phyloP scores from a whole-genome alignment of 2,329 filamentous ascomycete genomes.

The Talaromyces rugulosus region DNA sequence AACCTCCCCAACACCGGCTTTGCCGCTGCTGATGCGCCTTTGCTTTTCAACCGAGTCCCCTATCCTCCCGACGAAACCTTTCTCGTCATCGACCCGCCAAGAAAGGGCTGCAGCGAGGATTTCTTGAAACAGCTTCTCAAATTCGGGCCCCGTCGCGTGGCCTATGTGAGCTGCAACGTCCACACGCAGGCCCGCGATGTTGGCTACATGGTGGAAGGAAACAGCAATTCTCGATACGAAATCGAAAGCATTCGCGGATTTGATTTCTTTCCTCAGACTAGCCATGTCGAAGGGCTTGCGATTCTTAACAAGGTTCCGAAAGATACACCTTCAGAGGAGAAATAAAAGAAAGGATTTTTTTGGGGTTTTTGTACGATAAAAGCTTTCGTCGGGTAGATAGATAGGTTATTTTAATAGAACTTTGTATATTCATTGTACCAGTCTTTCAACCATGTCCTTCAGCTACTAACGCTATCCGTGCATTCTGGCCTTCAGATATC shows the following conservation, averaged over 20 bases:
- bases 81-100: constrained; percentile 93
- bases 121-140: constrained; percentile 77
- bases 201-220: constrained; percentile 75
- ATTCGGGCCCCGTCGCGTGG: constrained; percentile 73
- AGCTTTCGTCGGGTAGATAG: not conserved
- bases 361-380: not conserved
- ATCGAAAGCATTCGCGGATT: constrained; percentile 91
- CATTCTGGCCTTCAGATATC: too few species aligned
- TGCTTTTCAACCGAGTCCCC: constrained; percentile 71
- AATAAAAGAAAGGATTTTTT: not conserved
- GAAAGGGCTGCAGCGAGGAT: constrained; percentile 85
- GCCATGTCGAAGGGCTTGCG: constrained; percentile 63
- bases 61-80: constrained; percentile 78
- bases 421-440: not conserved
- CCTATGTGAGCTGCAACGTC: constrained; percentile 97
- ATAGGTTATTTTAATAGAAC: not conserved
- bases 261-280: constrained; percentile 92
- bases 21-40: constrained; percentile 79
- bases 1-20: constrained; percentile 73
- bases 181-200: constrained; percentile 95
- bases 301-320: constrained; percentile 45
- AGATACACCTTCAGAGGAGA: not conserved
- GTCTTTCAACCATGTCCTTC: too few species aligned
- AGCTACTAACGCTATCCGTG: not conserved
- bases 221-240: constrained; percentile 57